Evolutionary conservation across 2,329 filamentous ascomycete genomes (phyloP), one percentile per base, ranked within the genome.

Genomic region (Pseudogymnoascus sp.): DNA sequence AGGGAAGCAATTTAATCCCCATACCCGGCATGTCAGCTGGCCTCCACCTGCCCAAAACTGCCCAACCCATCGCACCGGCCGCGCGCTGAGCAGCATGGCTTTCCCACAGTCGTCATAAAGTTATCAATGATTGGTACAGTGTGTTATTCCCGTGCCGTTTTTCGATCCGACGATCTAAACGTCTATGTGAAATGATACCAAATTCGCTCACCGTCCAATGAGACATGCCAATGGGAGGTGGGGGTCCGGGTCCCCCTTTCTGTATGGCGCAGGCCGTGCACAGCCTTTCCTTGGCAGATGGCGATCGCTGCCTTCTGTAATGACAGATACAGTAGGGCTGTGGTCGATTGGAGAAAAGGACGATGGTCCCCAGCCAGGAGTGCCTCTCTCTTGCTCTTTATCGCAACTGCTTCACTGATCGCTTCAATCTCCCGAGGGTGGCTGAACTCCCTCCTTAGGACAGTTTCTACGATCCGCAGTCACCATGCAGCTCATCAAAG

Each of bases 401-500:
- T 33, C n/a, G 27, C 48, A 55, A 33, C 48, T 33, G 29, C 29
- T 55, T 55, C 4, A 3, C 48, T 33, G 48, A n/a, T 8, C 48
- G 27, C 29, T 55, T 55, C 48, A 55, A 12, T 33, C 27, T 18
- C 15, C 29, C 21, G 29, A 55, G n/a, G 48, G 48, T 55, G 48
- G 29, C 48, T 55, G 48, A 33, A 33, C n/a, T 55, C 15, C 29
- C 29, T 18, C 9, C 9, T 33, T 33, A 31, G 4, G 9, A 55
- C 33, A 33, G 15, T 15, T 12, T 31, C 29, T 18, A 18, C 2
- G 25, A 15, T n/a, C n/a, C 31, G 18, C 29, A 18, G 48, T 55
- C 29, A 55, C 29, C 29, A 55, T 55, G 48, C 27, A 55, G n/a
- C 9, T 55, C 21, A 71, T 72, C 69, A 71, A 67, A 60, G 64